These are phyloP conservation scores for Penicillium desertorum DNA, from an alignment of 495 filamentous ascomycete genomes.

Conservation along the genomic window DNA sequence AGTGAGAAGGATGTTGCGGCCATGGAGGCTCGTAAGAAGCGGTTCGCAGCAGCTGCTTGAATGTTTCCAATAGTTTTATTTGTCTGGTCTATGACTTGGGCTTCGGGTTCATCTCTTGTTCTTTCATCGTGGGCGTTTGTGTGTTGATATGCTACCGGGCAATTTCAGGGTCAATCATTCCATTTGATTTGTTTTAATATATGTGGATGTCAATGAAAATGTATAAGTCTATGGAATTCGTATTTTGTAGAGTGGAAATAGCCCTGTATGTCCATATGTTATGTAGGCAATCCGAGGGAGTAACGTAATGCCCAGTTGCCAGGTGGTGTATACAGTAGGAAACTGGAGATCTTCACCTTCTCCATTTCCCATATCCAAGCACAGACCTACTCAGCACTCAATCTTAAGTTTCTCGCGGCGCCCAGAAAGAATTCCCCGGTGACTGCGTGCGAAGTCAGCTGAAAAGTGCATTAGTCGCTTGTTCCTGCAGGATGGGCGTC, in stretches of 20 bases:
- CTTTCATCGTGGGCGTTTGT: slow-evolving; percentile 25
- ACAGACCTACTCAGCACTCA: slow-evolving; percentile 2
- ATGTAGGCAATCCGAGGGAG: not conserved
- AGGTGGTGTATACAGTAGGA: not conserved
- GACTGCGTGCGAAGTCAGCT: slow-evolving; percentile 23
- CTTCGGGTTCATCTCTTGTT: slow-evolving; percentile 9
- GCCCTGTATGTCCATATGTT: not conserved
- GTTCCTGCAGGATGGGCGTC: slow-evolving; percentile 28
- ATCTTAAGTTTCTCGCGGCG: not conserved
- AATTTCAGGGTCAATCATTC: slow-evolving; percentile 14
- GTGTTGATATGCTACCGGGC: slow-evolving; percentile 17
- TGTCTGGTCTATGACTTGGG: slow-evolving; percentile 13
- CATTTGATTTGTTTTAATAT: slow-evolving; percentile 17
- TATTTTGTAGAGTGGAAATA: not conserved
- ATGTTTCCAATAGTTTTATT: slow-evolving; percentile 8
- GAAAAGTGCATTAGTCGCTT: slow-evolving; percentile 33
- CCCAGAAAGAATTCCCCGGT: not conserved
- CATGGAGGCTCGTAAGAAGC: slow-evolving; percentile 54
- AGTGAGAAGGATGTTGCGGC: slow-evolving; percentile 48
- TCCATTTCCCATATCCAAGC: not conserved
- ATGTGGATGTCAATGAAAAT: slow-evolving; percentile 6
- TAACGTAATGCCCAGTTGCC: not conserved
- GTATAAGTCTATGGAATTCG: not conserved
- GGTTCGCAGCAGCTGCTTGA: slow-evolving; percentile 43
- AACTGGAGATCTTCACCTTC: not conserved